Evolutionary conservation across 768 basidiomycete genomes (phyloP), one percentile per base, ranked within the genome.

Genomic region (Holtermannia corniformis): DNA sequence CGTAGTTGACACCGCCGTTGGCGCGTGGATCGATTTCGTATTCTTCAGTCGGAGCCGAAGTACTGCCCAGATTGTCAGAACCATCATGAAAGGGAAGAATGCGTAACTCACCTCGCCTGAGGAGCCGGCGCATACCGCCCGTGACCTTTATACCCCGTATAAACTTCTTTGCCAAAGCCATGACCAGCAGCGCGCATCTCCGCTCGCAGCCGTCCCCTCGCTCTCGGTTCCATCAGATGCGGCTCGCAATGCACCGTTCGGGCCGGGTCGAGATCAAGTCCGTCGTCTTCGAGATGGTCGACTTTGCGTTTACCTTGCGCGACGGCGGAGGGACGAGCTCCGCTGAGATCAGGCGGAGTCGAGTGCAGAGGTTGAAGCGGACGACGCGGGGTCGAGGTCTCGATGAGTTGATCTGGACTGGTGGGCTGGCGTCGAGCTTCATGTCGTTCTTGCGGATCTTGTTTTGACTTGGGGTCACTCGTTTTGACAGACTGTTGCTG

Each of bases 291-390:
- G 23, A 13, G 27, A 28, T 48, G 26, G 47, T 51, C 19, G 80
- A 79, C 80, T 60, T 16, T 37, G 32, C 32, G 10, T 37, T 37
- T 7, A 7, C 10, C 32, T 37, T 37, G 32, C 7, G 10, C 32
- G 32, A 37, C 32, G 32, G 7, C 32, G 32, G 32, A 7, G 32
- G 80, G 79, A 0, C 78, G 0, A 62, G 78, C 59, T 82, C 82
- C 63, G 78, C 75, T 10, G 59, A 58, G 21, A 82, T 82, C 57
- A 81, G 82, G 5, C 78, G 80, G 61, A 81, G 80, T 58, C 81
- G 79, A 77, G 67, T 73, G 1, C 61, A 55, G 2, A 21, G 51
- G 10, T 72, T 73, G 49, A 82, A 80, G 59, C 79, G 79, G 77
- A 44, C 75, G 11, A 71, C 80, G 22, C 80, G 79, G 0, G 23